Base-by-base conservation (phyloP, 1,284 basidiomycete species). In the Exsudoporus floridanus region DNA sequence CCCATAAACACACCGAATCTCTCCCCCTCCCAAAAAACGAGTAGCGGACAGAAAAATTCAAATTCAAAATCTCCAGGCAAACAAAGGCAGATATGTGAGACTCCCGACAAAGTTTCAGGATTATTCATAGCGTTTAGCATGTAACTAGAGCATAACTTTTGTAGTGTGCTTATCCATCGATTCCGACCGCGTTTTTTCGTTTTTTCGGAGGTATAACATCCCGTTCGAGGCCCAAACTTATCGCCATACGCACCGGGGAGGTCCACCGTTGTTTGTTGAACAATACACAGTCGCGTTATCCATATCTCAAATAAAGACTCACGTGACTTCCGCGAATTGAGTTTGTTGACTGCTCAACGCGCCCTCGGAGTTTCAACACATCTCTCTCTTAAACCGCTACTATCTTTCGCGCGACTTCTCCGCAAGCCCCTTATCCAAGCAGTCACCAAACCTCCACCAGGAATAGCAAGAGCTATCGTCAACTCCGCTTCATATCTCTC, bases 351-450 rank as follows among this genome's bases (percentile, higher is more conserved):
- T 74, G 74, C 66, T 70, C 67, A 74, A 78, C 75, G 76, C 75
- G 74, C 75, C 70, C 67, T 78, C 77, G 77, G 77, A 78, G 78
- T 80, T 79, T 80, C 64, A 80, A 78, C 77, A 72, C 70, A 68
- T 74, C 75, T 75, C 73, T 74, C 70, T 71, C 73, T 70, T 71
- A 64, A 72, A 79, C 78, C 74, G 76, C 76, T 70, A 79, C 70
- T 73, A 74, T 74, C 77, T 64, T 42, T 46, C 46, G 33, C 40
- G 64, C 60, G 68, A 65, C 61, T 52, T 68, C 64, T 67, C 67
- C 59, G 63, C 66, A 64, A 67, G 60, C 60, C 61, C 61, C 69
- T 63, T 60, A 65, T 63, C 52, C 54, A 43, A 52, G 51, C 63
- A 63, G 54, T 58, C 62, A 54, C 53, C 40, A 49, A 27, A 49